A percentile compares a stretch with the other conserved stretches of the same genome.
Evolutionary conservation across 2,329 filamentous ascomycete species (phyloP).

Genomic region (Fusarium coicis): DNA sequence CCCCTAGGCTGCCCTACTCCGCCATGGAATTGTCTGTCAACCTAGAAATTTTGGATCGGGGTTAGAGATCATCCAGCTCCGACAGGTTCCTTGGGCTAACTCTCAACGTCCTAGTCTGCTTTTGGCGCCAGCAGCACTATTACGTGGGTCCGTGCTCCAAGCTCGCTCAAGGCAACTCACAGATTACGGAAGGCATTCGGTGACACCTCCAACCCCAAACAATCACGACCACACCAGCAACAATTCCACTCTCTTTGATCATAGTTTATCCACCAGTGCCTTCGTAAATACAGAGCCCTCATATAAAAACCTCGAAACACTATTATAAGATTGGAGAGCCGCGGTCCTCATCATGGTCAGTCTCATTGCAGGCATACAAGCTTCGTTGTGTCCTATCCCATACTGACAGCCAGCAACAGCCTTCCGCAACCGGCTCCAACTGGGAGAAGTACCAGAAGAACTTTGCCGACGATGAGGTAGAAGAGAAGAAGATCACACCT

Average conservation of each 20-base stretch:
- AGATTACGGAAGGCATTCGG: constrained; percentile 55
- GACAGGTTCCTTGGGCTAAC: constrained; percentile 42
- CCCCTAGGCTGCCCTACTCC: constrained; percentile 51
- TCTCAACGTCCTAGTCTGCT: constrained; percentile 40
- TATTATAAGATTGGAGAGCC: constrained; percentile 26
- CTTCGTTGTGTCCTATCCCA: constrained; percentile 9
- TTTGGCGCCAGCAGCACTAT: neutral
- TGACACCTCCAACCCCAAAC: constrained; percentile 48
- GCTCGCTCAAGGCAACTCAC: constrained; percentile 55
- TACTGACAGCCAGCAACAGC: constrained; percentile 65
- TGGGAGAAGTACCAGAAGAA: constrained; percentile 99
- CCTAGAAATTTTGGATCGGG: constrained; percentile 56
- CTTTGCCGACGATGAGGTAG: constrained; percentile 94
- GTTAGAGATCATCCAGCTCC: constrained; percentile 54
- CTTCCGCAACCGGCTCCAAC: constrained; percentile 90
- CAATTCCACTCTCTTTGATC: constrained; percentile 17
- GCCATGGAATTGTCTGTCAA: constrained; percentile 45
- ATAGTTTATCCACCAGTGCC: constrained; percentile 10
- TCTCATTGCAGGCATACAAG: constrained; percentile 15
- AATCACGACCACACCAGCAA: constrained; percentile 38
- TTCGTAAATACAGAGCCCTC: neutral
- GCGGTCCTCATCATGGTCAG: constrained; percentile 57
- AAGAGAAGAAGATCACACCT: constrained; percentile 99
- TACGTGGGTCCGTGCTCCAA: constrained; percentile 47
- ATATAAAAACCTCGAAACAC: neutral